Evolutionary conservation across 2,329 filamentous ascomycete genomes (phyloP), one percentile per base, ranked within the genome.

Genomic region (Penicillium hordei): DNA sequence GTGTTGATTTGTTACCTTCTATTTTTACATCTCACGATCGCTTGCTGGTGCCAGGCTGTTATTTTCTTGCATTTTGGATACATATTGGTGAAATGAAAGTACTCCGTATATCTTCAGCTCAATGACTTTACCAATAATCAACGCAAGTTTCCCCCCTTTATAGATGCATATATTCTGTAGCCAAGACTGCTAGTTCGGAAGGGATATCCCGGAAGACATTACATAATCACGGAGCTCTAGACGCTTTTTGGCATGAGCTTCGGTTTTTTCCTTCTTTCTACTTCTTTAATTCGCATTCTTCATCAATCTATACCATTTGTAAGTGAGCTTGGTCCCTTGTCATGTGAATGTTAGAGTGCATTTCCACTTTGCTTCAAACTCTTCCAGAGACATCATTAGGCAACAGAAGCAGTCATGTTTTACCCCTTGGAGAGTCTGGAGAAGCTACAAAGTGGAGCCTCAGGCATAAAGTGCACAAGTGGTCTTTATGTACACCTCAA

Each of bases 161-260:
- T 17, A 27, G 44, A 17, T 50, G 21, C 46, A 51, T 36, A 45
- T 34, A 6, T 52, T 45, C 19, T 52, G 31, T 45, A 52, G 39
- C 21, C 27, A 45, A 27, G 29, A 27, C n/a, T 25, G 25, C 34
- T 27, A 54, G 29, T n/a, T 31, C 55, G 55, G 44, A 38, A 58
- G 50, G 55, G 44, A 55, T 49, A 23, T 53, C 42, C 55, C 55
- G 55, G 42, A 43, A 53, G 33, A 1, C 21, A 36, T 61, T 56
- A 65, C 45, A 43, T 67, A 60, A 65, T 38, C 62, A n/a, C 38
- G 44, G 49, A 64, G 61, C 57, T 62, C 55, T 60, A 54, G 65
- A 51, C 54, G 62, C 60, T 59, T 64, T 65, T 61, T 58, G 33
- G 48, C 59, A 53, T 59, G 53, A 68, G 65, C 65, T 65, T 63